Percentiles rank a stretch among this genome's conserved stretches.
These are phyloP conservation scores for Russula vinacea DNA, from an alignment of 768 basidiomycete species.

Conservation along the genomic window DNA sequence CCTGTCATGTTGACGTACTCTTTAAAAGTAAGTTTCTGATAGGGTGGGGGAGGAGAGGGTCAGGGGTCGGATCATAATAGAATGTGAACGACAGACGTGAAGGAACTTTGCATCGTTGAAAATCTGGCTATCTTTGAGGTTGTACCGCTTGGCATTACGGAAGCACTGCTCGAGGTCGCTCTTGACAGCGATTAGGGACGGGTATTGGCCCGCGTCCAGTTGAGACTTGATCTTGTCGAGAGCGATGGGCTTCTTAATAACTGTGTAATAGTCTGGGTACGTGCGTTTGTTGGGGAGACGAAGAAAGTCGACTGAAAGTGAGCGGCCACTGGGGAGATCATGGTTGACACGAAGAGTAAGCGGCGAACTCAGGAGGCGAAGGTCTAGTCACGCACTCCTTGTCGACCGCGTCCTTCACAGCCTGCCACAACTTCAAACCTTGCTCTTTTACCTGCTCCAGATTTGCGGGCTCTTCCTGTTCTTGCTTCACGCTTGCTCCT, in stretches of 20 bases:
- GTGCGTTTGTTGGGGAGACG: slow-evolving; percentile 65
- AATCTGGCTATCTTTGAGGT: slow-evolving; percentile 73
- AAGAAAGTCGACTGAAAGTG: slow-evolving; percentile 62
- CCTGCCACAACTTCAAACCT: slow-evolving; percentile 71
- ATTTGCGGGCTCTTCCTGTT: slow-evolving; percentile 30
- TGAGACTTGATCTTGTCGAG: slow-evolving; percentile 85
- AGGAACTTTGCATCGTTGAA: slow-evolving; percentile 80
- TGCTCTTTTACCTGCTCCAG: slow-evolving; percentile 53
- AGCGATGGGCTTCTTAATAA: slow-evolving; percentile 80
- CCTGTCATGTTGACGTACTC: slow-evolving; percentile 49
- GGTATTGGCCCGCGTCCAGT: slow-evolving; percentile 58
- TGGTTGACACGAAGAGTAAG: slow-evolving; percentile 34
- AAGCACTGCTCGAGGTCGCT: slow-evolving; percentile 76
- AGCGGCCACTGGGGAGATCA: slow-evolving; percentile 50
- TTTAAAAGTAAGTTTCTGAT: slow-evolving; percentile 47
- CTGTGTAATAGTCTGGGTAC: slow-evolving; percentile 83
- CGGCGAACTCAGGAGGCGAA: slow-evolving; percentile 33
- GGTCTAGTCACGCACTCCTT: slow-evolving; percentile 74
- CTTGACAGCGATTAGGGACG: slow-evolving; percentile 62
- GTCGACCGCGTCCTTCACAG: slow-evolving; percentile 76
- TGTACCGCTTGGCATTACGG: slow-evolving; percentile 78
- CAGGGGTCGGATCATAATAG: slow-evolving; percentile 9
- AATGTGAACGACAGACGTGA: slow-evolving; percentile 50
- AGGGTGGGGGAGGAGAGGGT: not conserved
- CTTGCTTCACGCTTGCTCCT: slow-evolving; percentile 35